Evolutionary conservation across 768 basidiomycete species (phyloP).

Genomic region (Phanerochaete carnosa): DNA sequence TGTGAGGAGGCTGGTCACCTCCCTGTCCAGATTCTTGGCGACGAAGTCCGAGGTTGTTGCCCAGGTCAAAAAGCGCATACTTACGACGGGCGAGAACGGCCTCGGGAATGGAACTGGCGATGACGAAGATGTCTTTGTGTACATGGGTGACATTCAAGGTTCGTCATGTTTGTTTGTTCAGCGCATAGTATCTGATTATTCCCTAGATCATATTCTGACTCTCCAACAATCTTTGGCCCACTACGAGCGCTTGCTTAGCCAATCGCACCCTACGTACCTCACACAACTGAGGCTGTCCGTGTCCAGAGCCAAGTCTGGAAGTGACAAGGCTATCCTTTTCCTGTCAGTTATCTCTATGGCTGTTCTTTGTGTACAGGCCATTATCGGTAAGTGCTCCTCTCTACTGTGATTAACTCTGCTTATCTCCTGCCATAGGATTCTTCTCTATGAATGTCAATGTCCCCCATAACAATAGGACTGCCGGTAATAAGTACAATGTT

Average conservation of each 20-base stretch:
- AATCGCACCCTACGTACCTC: constrained; percentile 85
- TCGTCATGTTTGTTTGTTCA: constrained; percentile 13
- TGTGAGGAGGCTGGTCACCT: constrained; percentile 74
- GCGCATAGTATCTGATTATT: not conserved
- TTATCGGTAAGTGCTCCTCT: constrained; percentile 44
- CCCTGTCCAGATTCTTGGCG: constrained; percentile 68
- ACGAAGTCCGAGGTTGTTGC: constrained; percentile 82
- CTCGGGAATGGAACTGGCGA: constrained; percentile 39
- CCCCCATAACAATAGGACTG: constrained; percentile 47
- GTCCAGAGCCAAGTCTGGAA: constrained; percentile 54
- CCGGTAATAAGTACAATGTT: constrained; percentile 37
- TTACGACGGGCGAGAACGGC: constrained; percentile 34
- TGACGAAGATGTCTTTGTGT: constrained; percentile 73
- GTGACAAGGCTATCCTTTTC: constrained; percentile 62
- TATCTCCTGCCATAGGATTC: constrained; percentile 40
- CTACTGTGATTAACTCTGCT: not conserved
- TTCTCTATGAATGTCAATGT: constrained; percentile 66
- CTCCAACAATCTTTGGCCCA: constrained; percentile 81
- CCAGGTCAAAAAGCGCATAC: constrained; percentile 72
- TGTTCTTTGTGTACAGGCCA: constrained; percentile 59
- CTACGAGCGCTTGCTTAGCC: constrained; percentile 85
- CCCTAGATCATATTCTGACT: constrained; percentile 82
- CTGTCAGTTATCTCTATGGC: constrained; percentile 67
- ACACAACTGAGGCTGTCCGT: constrained; percentile 68
- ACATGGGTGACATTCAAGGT: constrained; percentile 94